phyloP scores from a whole-genome alignment of 2,329 filamentous ascomycete genomes.

The Lasiodiplodia citricola region DNA sequence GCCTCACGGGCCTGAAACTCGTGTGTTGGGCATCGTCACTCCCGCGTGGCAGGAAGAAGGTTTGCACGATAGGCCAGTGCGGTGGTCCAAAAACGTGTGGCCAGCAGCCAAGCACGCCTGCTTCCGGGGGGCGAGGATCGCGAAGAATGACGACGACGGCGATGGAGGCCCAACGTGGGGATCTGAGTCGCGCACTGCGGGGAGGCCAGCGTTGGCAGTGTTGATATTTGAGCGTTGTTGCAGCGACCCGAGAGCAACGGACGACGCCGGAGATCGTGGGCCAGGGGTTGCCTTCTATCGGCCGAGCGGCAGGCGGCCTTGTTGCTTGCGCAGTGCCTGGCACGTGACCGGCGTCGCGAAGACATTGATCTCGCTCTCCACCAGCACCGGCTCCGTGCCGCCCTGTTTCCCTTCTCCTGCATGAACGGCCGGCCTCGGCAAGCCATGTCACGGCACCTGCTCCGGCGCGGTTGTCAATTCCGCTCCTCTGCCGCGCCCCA shows the following conservation, averaged over 20 bases:
- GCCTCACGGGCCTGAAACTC: slow-evolving; percentile 17
- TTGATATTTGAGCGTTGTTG: slow-evolving; percentile 12
- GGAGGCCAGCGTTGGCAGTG: not conserved
- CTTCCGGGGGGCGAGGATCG: not conserved
- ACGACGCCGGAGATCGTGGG: not conserved
- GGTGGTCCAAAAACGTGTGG: not conserved
- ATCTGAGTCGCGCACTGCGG: slow-evolving; percentile 9
- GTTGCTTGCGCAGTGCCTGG: slow-evolving; percentile 1
- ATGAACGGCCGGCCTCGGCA: not conserved
- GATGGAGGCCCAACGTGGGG: slow-evolving; percentile 6
- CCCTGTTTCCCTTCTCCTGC: not conserved
- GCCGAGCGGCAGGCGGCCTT: not conserved
- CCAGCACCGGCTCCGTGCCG: not conserved
- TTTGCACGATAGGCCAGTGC: slow-evolving; percentile 3
- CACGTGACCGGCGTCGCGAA: not conserved
- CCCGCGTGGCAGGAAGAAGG: slow-evolving; percentile 1
- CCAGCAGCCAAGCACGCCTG: not conserved
- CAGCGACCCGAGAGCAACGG: not conserved
- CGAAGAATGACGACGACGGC: not conserved
- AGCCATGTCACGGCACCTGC: not conserved
- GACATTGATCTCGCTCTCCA: not conserved
- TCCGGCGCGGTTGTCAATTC: not conserved
- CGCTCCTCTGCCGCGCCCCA: not conserved
- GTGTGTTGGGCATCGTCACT: slow-evolving; percentile 9
- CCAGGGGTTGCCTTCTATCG: not conserved